phyloP scores from a whole-genome alignment of 2,329 filamentous ascomycete species.

The Coniella vitis region DNA sequence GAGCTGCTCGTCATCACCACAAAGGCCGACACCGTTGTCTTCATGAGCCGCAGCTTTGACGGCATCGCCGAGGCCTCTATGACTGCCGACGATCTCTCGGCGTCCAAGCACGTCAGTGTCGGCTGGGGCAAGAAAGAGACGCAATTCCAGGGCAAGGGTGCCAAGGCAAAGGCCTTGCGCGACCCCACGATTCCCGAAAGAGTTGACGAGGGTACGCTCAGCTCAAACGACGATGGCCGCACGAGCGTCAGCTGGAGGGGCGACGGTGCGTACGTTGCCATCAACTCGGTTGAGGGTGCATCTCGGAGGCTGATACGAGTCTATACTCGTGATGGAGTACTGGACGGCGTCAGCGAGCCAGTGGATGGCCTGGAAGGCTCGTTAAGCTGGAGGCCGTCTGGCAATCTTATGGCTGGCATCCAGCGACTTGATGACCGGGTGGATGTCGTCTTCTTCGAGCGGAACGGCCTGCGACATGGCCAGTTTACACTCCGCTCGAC shows the following conservation, averaged over 20 bases:
- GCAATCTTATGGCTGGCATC: conserved; percentile 84
- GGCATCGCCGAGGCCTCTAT: conserved; percentile 70
- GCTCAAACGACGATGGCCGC: conserved; percentile 62
- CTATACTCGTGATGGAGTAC: conserved; percentile 80
- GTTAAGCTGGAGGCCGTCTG: conserved; percentile 84
- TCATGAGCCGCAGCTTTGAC: conserved; percentile 92
- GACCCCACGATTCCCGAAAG: conserved; percentile 94
- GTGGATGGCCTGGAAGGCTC: conserved; percentile 84
- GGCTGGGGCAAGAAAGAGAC: conserved; percentile 99
- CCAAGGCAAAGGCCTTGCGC: conserved; percentile 73
- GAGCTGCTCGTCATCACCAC: conserved; percentile 83
- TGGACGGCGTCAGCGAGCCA: conserved; percentile 92
- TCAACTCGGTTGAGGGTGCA: conserved; percentile 69
- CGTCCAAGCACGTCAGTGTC: conserved; percentile 91
- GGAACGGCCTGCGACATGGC: conserved; percentile 94
- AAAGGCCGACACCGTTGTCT: conserved; percentile 68
- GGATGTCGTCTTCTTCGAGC: conserved; percentile 90
- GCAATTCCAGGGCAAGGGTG: conserved; percentile 89
- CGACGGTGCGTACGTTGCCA: conserved; percentile 82
- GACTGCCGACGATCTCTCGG: conserved; percentile 67
- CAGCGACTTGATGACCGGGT: conserved; percentile 63
- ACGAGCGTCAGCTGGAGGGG: conserved; percentile 86
- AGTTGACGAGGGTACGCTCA: conserved; percentile 75
- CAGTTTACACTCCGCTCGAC: conserved; percentile 74
- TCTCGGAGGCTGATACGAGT: conserved; percentile 76